Evolutionary conservation across 2,329 filamentous ascomycete genomes (phyloP).

Genomic region (Ophiostoma novo-ulmi): DNA sequence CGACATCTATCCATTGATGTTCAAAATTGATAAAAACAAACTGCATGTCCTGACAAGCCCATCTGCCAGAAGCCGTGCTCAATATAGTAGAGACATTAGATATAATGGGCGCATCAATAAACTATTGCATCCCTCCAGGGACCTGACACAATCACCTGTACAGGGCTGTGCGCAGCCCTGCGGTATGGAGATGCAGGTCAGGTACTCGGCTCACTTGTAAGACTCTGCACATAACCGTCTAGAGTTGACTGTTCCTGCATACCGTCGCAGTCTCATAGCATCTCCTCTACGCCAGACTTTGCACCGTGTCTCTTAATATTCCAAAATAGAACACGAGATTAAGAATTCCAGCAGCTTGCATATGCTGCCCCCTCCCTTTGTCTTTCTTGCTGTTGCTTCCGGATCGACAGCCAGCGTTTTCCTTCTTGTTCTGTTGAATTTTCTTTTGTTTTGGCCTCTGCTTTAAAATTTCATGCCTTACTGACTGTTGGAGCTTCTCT

Average conservation of each 20-base stretch:
- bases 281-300: background rate
- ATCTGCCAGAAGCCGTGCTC: too few species aligned
- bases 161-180: background rate
- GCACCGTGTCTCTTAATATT: background rate
- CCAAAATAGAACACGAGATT: background rate
- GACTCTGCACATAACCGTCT: background rate
- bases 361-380: too few species aligned
- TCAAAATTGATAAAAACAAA: background rate
- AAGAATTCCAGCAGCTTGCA: background rate
- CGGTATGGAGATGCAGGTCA: background rate
- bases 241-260: background rate
- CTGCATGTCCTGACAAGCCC: background rate
- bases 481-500: background rate
- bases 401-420: background rate
- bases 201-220: background rate
- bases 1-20: background rate
- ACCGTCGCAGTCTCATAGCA: background rate
- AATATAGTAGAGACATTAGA: background rate
- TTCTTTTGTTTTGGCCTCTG: background rate
- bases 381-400: background rate
- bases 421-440: background rate
- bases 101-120: background rate
- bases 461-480: too few species aligned
- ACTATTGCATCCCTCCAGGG: background rate
- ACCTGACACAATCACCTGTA: background rate